Base-by-base conservation (phyloP, 148 eudicot species). In the Nyssa sinensis region DNA sequence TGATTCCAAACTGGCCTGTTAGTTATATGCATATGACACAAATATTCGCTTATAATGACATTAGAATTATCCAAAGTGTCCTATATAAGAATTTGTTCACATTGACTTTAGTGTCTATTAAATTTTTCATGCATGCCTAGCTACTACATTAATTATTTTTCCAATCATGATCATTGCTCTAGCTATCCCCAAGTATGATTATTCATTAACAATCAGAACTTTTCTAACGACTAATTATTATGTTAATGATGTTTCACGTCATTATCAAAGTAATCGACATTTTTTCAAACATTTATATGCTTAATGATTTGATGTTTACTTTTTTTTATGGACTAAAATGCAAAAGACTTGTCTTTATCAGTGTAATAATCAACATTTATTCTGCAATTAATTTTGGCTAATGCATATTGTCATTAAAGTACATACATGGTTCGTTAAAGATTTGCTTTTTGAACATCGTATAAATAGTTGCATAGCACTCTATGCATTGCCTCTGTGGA, bases 401-500 rank as follows among this genome's bases (percentile, higher is more conserved):
- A 67, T 41, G 58, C 71, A 32, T 44, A 67, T 27, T 27, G 27
- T 44, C 34, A 35, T 37, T 66, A 39, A 37, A 66, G 69, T 66
- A 9, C n/a, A n/a, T n/a, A n/a, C n/a, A n/a, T n/a, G n/a, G n/a
- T n/a, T n/a, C n/a, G n/a, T n/a, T n/a, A n/a, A n/a, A n/a, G n/a
- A n/a, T n/a, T n/a, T n/a, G n/a, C n/a, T n/a, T n/a, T n/a, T n/a
- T n/a, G n/a, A n/a, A n/a, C n/a, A n/a, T n/a, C n/a, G n/a, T n/a
- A n/a, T n/a, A n/a, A n/a, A n/a, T n/a, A n/a, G n/a, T n/a, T n/a
- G n/a, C n/a, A n/a, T n/a, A n/a, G n/a, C n/a, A n/a, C n/a, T n/a
- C n/a, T n/a, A n/a, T n/a, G n/a, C n/a, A n/a, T n/a, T n/a, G n/a
- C n/a, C n/a, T n/a, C n/a, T n/a, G n/a, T n/a, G n/a, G n/a, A n/a